phyloP scores from a whole-genome alignment of 2,329 filamentous ascomycete genomes.

The Sclerotinia spermophila region DNA sequence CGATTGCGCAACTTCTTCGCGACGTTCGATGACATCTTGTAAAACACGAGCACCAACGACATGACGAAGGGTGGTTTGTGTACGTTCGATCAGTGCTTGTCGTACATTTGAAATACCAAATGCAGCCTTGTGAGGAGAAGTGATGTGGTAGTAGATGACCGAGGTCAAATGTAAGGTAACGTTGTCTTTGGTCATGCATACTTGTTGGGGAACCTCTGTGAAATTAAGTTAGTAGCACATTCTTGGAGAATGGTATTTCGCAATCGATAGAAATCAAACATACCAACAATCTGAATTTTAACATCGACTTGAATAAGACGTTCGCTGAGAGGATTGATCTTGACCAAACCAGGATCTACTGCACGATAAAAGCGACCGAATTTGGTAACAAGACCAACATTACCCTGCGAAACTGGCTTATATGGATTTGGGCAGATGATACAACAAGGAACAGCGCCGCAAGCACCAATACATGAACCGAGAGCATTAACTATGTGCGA shows the following conservation, averaged over 20 bases:
- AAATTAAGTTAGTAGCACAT: not conserved
- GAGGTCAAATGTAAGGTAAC: conserved; percentile 90
- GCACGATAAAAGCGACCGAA: conserved; percentile 94
- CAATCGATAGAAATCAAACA: conserved; percentile 27
- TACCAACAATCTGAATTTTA: conserved; percentile 92
- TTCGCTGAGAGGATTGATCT: conserved; percentile 95
- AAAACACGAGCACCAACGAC: conserved; percentile 93
- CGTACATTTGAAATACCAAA: conserved; percentile 95
- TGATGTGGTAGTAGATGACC: conserved; percentile 99
- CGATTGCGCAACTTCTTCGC: conserved; percentile 92
- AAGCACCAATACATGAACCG: conserved; percentile 69
- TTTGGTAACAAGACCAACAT: conserved; percentile 92
- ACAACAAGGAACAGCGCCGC: conserved; percentile 89
- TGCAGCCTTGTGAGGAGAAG: conserved; percentile 89
- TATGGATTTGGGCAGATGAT: conserved; percentile 92
- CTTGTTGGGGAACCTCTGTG: conserved; percentile 83
- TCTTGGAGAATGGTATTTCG: not conserved
- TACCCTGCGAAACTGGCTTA: conserved; percentile 87
- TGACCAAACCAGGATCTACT: conserved; percentile 93
- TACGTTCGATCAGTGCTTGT: conserved; percentile 95
- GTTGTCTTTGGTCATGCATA: conserved; percentile 99
- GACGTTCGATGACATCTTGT: conserved; percentile 96
- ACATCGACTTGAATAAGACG: conserved; percentile 88
- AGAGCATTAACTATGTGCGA: conserved; percentile 60
- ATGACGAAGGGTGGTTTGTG: conserved; percentile 94